Evolutionary conservation across 192 early-diverging fungal species (phyloP), one percentile per base, ranked within the genome.

Genomic region (Dissophora ornata): DNA sequence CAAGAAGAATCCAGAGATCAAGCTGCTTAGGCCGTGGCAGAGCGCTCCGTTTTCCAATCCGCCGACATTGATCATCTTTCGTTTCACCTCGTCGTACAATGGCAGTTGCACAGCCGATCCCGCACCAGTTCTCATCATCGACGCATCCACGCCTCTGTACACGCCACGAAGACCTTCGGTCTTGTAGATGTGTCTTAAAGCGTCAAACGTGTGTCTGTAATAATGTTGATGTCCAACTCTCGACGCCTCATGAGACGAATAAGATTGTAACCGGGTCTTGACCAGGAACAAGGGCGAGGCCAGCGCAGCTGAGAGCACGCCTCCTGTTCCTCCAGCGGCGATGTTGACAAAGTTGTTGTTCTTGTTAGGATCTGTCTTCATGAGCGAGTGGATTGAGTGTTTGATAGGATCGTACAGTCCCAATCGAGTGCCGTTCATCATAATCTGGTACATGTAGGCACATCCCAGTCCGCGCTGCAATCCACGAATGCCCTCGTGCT

Each of bases 401-500:
- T 91, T 89, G 26, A 91, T 85, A 2, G 97, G 97, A 63, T 94
- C 95, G 71, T 97, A 98, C 41, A 96, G 69, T 5, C 97, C 96
- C 24, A 98, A 81, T 48, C 97, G 91, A 34, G 90, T 92, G 32
- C 97, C 97, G 66, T 98, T 98, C 74, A 98, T 86, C 70, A 94
- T 84, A 45, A 95, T 81, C 79, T 98, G 97, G 79, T 96, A 98
- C 54, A 88, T 80, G 81, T 98, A 98, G 2, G 95, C 96, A 4
- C 51, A 69, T 22, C 88, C 87, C 42, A 98, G 82, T 13, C 97
- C 97, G 54, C 91, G 84, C 52, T 98, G 95, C 49, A 96, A 84
- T 45, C 94, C 95, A 32, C 90, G 83, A 16, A 97, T 42, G 5
- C 96, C 96, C 70, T 98, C 97, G 48, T 90, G 83, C 41, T 86